A percentile compares a stretch with the other conserved stretches of the same genome.
phyloP scores from a whole-genome alignment of 192 early-diverging fungal species.

The Endogone sp. region DNA sequence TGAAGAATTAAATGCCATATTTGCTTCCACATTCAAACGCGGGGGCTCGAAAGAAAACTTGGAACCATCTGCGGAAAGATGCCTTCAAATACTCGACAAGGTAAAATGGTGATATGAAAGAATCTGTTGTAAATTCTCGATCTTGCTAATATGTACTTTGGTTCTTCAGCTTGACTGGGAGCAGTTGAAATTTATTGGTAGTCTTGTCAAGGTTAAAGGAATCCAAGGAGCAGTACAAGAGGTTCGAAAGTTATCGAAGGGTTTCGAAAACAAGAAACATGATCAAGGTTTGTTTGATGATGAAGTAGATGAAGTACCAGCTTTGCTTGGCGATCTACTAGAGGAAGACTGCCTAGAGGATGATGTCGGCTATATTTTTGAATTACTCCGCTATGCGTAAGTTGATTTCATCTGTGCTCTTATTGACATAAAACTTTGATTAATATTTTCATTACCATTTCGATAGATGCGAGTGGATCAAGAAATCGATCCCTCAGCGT shows the following conservation, averaged over 20 bases:
- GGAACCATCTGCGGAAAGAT: conserved; percentile 6
- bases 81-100: conserved; percentile 4
- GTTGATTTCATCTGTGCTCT: conserved; percentile 3
- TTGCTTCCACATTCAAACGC: conserved; percentile 1
- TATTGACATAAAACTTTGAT: neutral
- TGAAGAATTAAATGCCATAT: conserved; percentile 7
- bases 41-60: conserved; percentile 8
- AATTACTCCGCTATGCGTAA: conserved; percentile 12
- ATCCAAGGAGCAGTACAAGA: conserved; percentile 10
- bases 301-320: neutral
- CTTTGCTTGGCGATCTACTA: neutral
- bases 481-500: conserved; percentile 7
- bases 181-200: conserved; percentile 9
- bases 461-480: conserved; percentile 13
- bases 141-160: conserved; percentile 3
- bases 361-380: conserved; percentile 9
- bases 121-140: conserved; percentile 3
- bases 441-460: neutral
- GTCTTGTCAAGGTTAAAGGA: conserved; percentile 14
- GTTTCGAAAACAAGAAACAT: neutral
- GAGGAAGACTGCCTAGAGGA: neutral
- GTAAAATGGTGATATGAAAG: conserved; percentile 5
- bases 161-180: conserved; percentile 12
- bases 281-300: neutral
- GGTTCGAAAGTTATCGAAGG: neutral